These are phyloP conservation scores for Eragrostis tef DNA, from an alignment of 202 grass and related monocot species.

Conservation along the genomic window DNA sequence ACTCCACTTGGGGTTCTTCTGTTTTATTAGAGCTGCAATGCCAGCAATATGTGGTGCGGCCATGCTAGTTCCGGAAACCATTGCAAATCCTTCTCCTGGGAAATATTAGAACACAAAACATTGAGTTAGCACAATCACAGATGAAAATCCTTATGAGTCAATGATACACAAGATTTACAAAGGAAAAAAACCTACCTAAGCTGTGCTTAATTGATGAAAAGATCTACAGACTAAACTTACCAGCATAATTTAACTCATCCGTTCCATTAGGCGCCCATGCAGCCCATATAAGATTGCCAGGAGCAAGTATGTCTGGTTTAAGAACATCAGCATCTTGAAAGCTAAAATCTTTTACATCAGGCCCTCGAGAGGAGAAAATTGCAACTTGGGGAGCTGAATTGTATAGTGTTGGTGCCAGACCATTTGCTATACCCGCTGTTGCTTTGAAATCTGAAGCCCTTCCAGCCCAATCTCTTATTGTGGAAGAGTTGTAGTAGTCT, in stretches of 20 bases:
- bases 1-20: slow-evolving; percentile 95
- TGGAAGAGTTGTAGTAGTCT: slow-evolving; percentile 94
- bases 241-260: slow-evolving; percentile 85
- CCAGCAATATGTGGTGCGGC: slow-evolving; percentile 94
- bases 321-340: slow-evolving; percentile 98
- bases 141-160: not conserved
- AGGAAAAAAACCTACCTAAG: not conserved
- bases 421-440: slow-evolving; percentile 80
- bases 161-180: not conserved
- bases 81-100: slow-evolving; percentile 91
- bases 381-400: slow-evolving; percentile 98
- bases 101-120: slow-evolving; percentile 8
- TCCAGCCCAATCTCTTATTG: slow-evolving; percentile 91
- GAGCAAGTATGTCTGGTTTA: slow-evolving; percentile 94
- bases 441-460: slow-evolving; percentile 74
- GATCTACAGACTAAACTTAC: slow-evolving; percentile 43
- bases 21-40: slow-evolving; percentile 95
- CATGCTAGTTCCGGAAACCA: slow-evolving; percentile 99
- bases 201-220: not conserved
- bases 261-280: slow-evolving; percentile 97
- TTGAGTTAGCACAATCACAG: not conserved
- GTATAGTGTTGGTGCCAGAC: slow-evolving; percentile 83
- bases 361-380: slow-evolving; percentile 90
- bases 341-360: slow-evolving; percentile 99
- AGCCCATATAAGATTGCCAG: slow-evolving; percentile 95